Evolutionary conservation across 177 flowering plant genomes (phyloP).

Genomic region (Vitis hybrid): DNA sequence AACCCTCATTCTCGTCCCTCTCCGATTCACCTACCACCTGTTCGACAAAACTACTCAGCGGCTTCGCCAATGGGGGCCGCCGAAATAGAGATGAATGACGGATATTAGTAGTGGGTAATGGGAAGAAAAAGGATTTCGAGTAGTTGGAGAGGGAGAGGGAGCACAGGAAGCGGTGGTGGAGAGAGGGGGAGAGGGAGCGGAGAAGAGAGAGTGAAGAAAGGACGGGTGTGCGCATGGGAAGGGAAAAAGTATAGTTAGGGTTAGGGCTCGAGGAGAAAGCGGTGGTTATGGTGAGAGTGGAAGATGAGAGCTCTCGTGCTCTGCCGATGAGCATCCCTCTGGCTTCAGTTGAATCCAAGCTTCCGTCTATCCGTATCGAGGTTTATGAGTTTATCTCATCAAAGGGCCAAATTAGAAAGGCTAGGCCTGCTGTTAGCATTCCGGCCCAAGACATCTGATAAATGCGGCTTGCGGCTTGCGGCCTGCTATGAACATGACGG

Average conservation of each 20-base stretch:
- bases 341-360: neutral
- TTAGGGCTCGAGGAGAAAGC: neutral
- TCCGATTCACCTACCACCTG: slow-evolving; percentile 22
- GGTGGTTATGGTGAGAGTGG: neutral
- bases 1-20: slow-evolving; percentile 21
- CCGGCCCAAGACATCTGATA: too few species aligned
- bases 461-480: too few species aligned
- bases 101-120: neutral
- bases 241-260: neutral
- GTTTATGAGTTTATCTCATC: too few species aligned
- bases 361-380: too few species aligned
- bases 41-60: slow-evolving; percentile 30
- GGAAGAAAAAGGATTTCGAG: neutral
- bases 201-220: slow-evolving; percentile 15
- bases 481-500: too few species aligned
- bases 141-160: neutral
- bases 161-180: neutral
- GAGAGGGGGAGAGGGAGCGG: slow-evolving; percentile 15
- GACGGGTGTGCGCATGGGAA: slow-evolving; percentile 13
- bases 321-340: slow-evolving; percentile 14
- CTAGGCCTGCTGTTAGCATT: too few species aligned
- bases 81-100: neutral
- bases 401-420: too few species aligned
- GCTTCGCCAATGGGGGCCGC: neutral
- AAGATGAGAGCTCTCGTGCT: slow-evolving; percentile 11